Conservation (phyloP, 202 grass and related monocot species). For the Zizania palustris region DNA sequence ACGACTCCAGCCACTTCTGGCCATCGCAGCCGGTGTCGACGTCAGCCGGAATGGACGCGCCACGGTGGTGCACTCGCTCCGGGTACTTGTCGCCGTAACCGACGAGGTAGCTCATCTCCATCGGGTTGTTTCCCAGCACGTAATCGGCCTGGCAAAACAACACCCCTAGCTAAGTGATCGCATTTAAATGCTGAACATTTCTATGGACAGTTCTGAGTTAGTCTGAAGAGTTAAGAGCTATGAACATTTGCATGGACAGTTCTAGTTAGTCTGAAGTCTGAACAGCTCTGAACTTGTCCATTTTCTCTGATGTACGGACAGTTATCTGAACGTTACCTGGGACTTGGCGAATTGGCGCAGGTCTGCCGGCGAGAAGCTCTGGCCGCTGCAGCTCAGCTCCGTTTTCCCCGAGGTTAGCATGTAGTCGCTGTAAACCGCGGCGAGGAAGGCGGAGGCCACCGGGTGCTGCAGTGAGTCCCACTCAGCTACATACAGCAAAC, state of each 20-base stretch:
- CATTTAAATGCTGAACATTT: too few species aligned
- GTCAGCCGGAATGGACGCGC: slow-evolving; percentile 22
- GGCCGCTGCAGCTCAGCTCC: background rate
- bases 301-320: too few species aligned
- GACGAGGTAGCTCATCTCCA: too few species aligned
- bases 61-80: too few species aligned
- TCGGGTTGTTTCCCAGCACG: too few species aligned
- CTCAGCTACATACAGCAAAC: slow-evolving; percentile 63
- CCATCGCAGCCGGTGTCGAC: slow-evolving; percentile 47
- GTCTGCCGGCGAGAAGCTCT: background rate
- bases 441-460: slow-evolving; percentile 66
- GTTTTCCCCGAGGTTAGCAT: slow-evolving; percentile 24
- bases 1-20: slow-evolving; percentile 50
- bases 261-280: too few species aligned
- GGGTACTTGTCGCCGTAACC: too few species aligned
- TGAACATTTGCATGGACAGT: too few species aligned
- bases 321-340: background rate
- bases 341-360: background rate
- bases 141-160: slow-evolving; percentile 30
- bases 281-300: too few species aligned
- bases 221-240: too few species aligned
- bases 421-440: slow-evolving; percentile 67
- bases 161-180: too few species aligned
- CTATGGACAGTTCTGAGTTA: too few species aligned
- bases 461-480: slow-evolving; percentile 77